Conservation (phyloP, 345 rosid genomes). For the Moringa oleifera region DNA sequence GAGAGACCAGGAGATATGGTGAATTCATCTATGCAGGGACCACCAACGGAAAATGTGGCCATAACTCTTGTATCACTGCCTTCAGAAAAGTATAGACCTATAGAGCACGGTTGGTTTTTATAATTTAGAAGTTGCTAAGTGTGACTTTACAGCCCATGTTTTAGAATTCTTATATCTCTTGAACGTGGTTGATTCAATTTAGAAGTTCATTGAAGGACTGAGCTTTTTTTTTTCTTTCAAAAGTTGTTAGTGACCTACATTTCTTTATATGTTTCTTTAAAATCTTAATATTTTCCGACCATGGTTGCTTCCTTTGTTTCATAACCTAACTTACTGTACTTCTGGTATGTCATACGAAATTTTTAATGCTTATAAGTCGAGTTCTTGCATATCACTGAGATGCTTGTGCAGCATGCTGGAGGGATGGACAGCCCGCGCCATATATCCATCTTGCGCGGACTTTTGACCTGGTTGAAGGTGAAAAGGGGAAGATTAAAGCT, state of each 20-base stretch:
- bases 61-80: conserved; percentile 46
- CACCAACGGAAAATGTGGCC: conserved; percentile 26
- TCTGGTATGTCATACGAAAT: background rate
- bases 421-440: conserved; percentile 65
- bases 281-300: background rate
- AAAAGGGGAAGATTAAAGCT: conserved; percentile 85
- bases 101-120: conserved; percentile 61
- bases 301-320: background rate
- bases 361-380: background rate
- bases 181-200: background rate
- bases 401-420: conserved; percentile 76
- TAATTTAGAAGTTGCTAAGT: conserved; percentile 12
- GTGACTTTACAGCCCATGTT: background rate
- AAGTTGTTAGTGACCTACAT: background rate
- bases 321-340: background rate
- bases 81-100: conserved; percentile 57
- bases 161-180: background rate
- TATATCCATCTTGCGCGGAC: conserved; percentile 81
- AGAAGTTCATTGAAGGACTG: background rate
- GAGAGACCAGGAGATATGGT: conserved; percentile 23
- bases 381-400: conserved; percentile 11
- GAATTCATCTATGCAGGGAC: conserved; percentile 25
- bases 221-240: too few relatives aligned
- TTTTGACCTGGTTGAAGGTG: conserved; percentile 73
- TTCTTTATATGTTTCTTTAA: background rate